Conservation (phyloP, 2,329 filamentous ascomycete genomes). For the Hawksworthiomyces lignivorus region DNA sequence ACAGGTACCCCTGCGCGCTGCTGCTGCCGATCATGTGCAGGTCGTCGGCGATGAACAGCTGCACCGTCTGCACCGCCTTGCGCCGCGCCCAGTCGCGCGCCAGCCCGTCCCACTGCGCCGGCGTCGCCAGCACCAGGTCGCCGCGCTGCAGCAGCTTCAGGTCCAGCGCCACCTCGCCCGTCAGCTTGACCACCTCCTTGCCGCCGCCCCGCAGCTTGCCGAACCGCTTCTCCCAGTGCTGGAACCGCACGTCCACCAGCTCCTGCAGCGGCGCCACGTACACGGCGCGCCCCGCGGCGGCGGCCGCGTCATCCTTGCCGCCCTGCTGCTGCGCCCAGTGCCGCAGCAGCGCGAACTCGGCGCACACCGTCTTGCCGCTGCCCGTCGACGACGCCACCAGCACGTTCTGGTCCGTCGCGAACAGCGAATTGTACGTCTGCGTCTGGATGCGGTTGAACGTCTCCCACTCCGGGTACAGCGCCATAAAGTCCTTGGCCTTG, state of each 20-base stretch:
- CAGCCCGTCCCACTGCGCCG: constrained; percentile 89
- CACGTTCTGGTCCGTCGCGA: constrained; percentile 85
- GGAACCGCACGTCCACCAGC: constrained; percentile 70
- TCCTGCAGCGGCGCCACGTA: constrained; percentile 96
- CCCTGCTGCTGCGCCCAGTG: constrained; percentile 63
- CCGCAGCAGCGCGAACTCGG: constrained; percentile 83
- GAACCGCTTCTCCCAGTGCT: constrained; percentile 80
- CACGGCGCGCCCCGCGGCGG: constrained; percentile 67
- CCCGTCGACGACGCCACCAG: constrained; percentile 89
- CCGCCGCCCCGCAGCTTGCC: constrained; percentile 67
- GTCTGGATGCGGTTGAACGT: constrained; percentile 98
- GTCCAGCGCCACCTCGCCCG: constrained; percentile 85
- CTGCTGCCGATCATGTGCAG: constrained; percentile 92
- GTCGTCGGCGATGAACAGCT: constrained; percentile 91
- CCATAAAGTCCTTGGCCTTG: constrained; percentile 75
- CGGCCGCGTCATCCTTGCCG: neutral
- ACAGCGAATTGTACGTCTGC: constrained; percentile 91
- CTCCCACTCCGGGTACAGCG: constrained; percentile 74
- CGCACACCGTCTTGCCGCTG: constrained; percentile 94
- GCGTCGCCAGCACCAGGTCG: constrained; percentile 87
- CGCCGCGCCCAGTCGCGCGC: constrained; percentile 94
- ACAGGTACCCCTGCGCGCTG: constrained; percentile 76
- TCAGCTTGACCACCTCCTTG: constrained; percentile 87
- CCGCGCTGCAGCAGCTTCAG: constrained; percentile 80
- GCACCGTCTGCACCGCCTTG: constrained; percentile 87